Percentiles rank a stretch among this genome's conserved stretches.
These are phyloP conservation scores for Didymella pomorum DNA, from an alignment of 2,329 filamentous ascomycete species.

Conservation along the genomic window DNA sequence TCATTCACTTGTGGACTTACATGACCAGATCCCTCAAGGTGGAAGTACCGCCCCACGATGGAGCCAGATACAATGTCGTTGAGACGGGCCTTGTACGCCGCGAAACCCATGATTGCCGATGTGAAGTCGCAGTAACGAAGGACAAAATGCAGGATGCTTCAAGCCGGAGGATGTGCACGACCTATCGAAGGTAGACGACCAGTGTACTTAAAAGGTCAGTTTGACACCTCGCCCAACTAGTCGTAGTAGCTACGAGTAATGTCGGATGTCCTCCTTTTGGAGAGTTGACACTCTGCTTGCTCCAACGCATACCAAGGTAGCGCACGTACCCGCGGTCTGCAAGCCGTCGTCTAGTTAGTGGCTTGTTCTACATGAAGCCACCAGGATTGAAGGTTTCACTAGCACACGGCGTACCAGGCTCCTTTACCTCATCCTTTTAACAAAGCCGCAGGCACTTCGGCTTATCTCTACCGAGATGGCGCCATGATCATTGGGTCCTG, in stretches of 20 bases:
- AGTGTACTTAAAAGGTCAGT: slow-evolving; percentile 19
- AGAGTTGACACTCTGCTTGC: slow-evolving; percentile 18
- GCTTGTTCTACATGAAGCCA: slow-evolving; percentile 20
- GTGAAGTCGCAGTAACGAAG: slow-evolving; percentile 5
- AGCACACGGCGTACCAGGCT: slow-evolving; percentile 15
- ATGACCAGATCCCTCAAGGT: slow-evolving; percentile 82
- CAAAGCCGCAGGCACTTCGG: slow-evolving; percentile 10
- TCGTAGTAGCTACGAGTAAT: slow-evolving; percentile 20
- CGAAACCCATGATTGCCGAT: slow-evolving; percentile 19
- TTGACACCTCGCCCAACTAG: slow-evolving; percentile 22
- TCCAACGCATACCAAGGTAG: slow-evolving; percentile 14
- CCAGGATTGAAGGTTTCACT: slow-evolving; percentile 21
- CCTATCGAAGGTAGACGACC: slow-evolving; percentile 10
- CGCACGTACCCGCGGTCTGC: slow-evolving; percentile 17
- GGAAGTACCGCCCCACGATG: slow-evolving; percentile 62
- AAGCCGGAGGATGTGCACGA: slow-evolving; percentile 14
- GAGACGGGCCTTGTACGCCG: slow-evolving; percentile 27
- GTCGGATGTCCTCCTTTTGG: slow-evolving; percentile 18
- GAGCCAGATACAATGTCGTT: slow-evolving; percentile 47
- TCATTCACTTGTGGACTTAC: slow-evolving; percentile 59
- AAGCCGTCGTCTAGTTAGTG: slow-evolving; percentile 17
- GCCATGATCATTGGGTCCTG: slow-evolving; percentile 6
- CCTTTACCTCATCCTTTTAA: slow-evolving; percentile 19
- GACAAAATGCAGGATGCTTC: slow-evolving; percentile 7
- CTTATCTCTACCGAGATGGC: slow-evolving; percentile 14